Evolutionary conservation across 202 grass and related monocot genomes (phyloP).

Genomic region (Saccharum hybrid): DNA sequence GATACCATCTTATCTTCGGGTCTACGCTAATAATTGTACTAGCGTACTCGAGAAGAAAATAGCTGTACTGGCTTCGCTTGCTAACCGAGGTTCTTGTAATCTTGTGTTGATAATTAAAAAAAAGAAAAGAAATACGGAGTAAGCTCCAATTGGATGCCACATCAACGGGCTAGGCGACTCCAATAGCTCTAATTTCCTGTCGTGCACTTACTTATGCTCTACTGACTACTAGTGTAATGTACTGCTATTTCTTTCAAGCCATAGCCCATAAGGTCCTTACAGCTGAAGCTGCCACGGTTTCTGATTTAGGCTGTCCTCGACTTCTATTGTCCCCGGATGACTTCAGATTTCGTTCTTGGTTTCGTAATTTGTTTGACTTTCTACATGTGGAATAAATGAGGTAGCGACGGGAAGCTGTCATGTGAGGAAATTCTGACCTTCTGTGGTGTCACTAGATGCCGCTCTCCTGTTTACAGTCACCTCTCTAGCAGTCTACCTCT

Average conservation of each 20-base stretch:
- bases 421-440: slow-evolving; percentile 38
- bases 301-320: background rate
- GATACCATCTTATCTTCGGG: too few relatives aligned
- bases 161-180: background rate
- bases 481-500: slow-evolving; percentile 7
- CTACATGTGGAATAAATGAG: slow-evolving; percentile 35
- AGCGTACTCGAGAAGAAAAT: slow-evolving; percentile 12
- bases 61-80: background rate
- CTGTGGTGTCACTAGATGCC: slow-evolving; percentile 35
- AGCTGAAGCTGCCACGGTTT: background rate
- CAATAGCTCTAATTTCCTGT: background rate
- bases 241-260: slow-evolving; percentile 10
- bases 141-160: slow-evolving; percentile 2
- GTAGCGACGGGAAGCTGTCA: background rate
- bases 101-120: background rate
- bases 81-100: background rate
- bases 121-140: background rate
- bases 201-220: background rate
- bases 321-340: background rate
- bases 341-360: slow-evolving; percentile 3
- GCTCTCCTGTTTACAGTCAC: slow-evolving; percentile 38
- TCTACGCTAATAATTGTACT: slow-evolving; percentile 13
- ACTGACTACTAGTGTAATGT: background rate
- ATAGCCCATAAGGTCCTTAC: slow-evolving; percentile 9
- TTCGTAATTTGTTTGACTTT: slow-evolving; percentile 27